Evolutionary conservation across 2,329 filamentous ascomycete genomes (phyloP), one percentile per base, ranked within the genome.

Genomic region (Xylaria arbuscula): DNA sequence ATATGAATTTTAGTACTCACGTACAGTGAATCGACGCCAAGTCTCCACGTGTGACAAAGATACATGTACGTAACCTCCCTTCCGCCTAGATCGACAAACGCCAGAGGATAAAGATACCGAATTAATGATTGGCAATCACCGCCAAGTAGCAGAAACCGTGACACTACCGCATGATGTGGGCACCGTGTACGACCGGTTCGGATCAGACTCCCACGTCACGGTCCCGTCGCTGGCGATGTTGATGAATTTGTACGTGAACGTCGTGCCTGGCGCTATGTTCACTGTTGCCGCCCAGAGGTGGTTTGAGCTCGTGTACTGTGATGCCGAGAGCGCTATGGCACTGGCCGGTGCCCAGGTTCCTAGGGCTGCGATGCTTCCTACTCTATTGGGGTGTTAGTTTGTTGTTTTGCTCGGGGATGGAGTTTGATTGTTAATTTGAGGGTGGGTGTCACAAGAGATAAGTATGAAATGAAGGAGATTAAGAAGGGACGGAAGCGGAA

Each of bases 211-310:
- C 87, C 87, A 89, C 0, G 80, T 81, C 8, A 87, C 79, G 0
- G 75, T 78, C 1, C 86, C 85, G 67, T 82, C 80, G 15, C 75
- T 77, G 55, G 79, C 80, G 47, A 86, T 81, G 71, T 83, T 82
- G 69, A 89, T 81, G 74, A 84, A 90, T 75, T 89, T 88, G 73
- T 88, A 89, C 74, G 83, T 72, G 42, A 89, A 79, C 1, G 74
- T 78, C 0, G 78, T 80, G 0, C 85, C 85, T 0, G 86, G 80
- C 0, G 83, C 74, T 5, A 90, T 72, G 24, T 76, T 79, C 17
- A 89, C 74, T 0, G 82, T 83, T 0, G 73, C 80, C 24, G 75
- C 80, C 88, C 88, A 90, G 3, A 88, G 68, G 3, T 81, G 84
- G 71, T 86, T 84, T 32, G 76, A 76, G 36, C 74, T 71, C 2